Evolutionary conservation across 2,329 filamentous ascomycete genomes (phyloP).

Genomic region (Teratosphaeria destructans): DNA sequence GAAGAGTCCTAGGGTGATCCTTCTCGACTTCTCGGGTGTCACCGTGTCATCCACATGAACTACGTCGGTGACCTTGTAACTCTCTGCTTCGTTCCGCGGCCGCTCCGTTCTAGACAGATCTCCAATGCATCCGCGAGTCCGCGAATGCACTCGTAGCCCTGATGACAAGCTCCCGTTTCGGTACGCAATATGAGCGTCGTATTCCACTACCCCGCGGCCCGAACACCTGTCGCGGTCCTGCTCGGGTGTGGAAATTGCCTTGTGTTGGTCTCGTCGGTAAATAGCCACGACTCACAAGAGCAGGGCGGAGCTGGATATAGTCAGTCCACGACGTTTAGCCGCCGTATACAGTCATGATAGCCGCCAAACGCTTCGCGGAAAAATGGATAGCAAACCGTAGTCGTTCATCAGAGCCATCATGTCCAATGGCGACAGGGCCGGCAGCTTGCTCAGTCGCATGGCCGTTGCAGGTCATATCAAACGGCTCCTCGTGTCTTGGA

Average conservation of each 20-base stretch:
- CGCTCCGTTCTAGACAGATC: neutral
- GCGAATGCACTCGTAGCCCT: neutral
- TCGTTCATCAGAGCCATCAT: neutral
- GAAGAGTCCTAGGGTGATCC: neutral
- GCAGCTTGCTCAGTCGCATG: too few species aligned
- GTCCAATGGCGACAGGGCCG: neutral
- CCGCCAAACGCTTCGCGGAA: neutral
- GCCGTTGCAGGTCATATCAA: too few species aligned
- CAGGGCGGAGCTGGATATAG: neutral
- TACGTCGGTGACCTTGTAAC: neutral
- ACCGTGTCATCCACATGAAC: neutral
- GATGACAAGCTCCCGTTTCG: neutral
- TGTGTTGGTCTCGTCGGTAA: neutral
- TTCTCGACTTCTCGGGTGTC: neutral
- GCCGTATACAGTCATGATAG: neutral
- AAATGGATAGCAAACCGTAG: neutral
- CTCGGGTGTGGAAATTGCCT: neutral
- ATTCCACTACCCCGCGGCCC: neutral
- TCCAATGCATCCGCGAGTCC: neutral
- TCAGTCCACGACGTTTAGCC: neutral
- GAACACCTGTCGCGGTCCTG: neutral
- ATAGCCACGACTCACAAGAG: neutral
- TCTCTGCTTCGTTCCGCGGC: neutral
- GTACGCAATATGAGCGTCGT: neutral
- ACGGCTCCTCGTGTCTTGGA: neutral